Evolutionary conservation across 805 yeast species (phyloP).

Genomic region (Brettanomyces custersianus): DNA sequence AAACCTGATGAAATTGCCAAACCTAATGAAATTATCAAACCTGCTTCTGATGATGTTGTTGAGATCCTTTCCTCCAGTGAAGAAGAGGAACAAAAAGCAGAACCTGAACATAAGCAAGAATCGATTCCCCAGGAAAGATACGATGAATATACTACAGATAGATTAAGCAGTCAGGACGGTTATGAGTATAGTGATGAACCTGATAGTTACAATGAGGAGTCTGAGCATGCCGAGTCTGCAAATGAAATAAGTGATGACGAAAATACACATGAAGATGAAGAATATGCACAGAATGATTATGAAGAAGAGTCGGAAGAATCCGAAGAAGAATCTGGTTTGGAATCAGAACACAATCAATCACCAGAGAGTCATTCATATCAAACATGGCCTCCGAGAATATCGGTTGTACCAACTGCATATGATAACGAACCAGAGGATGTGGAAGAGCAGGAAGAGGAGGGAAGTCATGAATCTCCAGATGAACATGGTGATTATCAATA

Average conservation of each 20-base stretch:
- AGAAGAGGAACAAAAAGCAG: conserved; percentile 5
- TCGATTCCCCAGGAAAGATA: neutral
- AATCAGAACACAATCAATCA: too few species aligned
- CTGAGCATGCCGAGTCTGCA: conserved; percentile 4
- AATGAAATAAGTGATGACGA: conserved; percentile 6
- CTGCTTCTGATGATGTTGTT: conserved; percentile 2
- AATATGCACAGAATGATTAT: neutral
- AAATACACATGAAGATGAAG: conserved; percentile 7
- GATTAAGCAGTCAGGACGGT: neutral
- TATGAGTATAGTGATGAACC: conserved; percentile 1
- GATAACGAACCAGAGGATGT: neutral
- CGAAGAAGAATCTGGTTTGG: neutral
- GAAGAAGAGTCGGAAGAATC: neutral
- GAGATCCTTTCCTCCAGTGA: conserved; percentile 12
- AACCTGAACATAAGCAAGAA: conserved; percentile 1
- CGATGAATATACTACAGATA: neutral
- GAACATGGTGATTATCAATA: too few species aligned
- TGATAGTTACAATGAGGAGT: neutral
- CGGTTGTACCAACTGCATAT: neutral
- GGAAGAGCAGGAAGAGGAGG: too few species aligned
- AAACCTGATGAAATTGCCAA: conserved; percentile 4
- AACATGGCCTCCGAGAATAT: conserved; percentile 1
- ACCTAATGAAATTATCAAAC: conserved; percentile 1
- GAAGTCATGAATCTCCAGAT: neutral
- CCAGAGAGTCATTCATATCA: too few species aligned